phyloP scores from a whole-genome alignment of 352 stramenopile species.

The Bremia lactucae region DNA sequence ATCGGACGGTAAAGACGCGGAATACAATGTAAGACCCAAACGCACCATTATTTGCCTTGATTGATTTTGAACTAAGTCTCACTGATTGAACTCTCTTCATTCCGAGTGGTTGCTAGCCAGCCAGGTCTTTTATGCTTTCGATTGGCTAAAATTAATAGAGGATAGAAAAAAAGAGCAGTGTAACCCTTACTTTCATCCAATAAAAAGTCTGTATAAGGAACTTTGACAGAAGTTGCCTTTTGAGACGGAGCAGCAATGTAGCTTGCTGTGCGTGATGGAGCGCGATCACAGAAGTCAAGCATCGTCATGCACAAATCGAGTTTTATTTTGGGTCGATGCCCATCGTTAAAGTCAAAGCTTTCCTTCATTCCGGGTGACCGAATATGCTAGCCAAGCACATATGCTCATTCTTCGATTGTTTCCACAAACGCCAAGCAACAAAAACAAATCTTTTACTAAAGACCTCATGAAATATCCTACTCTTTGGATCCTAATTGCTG shows the following conservation, averaged over 20 bases:
- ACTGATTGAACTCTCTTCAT: constrained; percentile 4
- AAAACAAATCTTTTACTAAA: not conserved
- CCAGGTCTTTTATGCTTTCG: constrained; percentile 6
- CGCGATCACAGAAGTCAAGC: no score
- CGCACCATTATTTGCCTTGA: constrained; percentile 27
- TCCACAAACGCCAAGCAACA: not conserved
- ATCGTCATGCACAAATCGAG: no score
- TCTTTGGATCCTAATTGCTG: constrained; percentile 1
- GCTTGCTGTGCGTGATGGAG: constrained; percentile 13
- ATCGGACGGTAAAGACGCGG: not conserved
- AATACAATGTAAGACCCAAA: constrained; percentile 6
- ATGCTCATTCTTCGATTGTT: constrained; percentile 21
- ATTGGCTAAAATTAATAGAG: constrained; percentile 19
- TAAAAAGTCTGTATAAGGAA: no score
- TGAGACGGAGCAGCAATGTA: constrained; percentile 8
- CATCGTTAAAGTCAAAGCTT: constrained; percentile 10
- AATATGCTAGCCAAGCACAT: not conserved
- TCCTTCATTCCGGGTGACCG: constrained; percentile 3
- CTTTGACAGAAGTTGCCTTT: constrained; percentile 11
- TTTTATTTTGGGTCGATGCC: constrained; percentile 7
- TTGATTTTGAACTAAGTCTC: constrained; percentile 28
- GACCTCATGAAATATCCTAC: constrained; percentile 10
- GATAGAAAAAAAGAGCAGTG: not conserved
- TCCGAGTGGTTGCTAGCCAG: constrained; percentile 25
- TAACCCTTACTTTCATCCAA: constrained; percentile 8